phyloP scores from a whole-genome alignment of 1,284 basidiomycete species.

The Fomitopsis palustris region DNA sequence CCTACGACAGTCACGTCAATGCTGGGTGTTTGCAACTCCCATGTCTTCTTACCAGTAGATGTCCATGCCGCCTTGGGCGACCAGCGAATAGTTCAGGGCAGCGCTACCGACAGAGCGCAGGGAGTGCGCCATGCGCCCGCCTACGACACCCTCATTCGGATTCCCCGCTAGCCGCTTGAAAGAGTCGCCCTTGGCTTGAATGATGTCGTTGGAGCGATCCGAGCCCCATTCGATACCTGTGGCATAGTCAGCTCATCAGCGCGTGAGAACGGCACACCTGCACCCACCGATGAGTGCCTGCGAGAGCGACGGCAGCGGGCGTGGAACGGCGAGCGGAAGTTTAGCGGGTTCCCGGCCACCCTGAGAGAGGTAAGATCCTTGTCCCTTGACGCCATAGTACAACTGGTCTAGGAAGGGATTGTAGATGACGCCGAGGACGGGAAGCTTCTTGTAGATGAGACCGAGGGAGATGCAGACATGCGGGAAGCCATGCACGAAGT shows the following conservation, averaged over 20 bases:
- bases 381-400: constrained; percentile 78
- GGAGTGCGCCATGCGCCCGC: constrained; percentile 87
- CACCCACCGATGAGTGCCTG: constrained; percentile 72
- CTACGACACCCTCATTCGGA: constrained; percentile 54
- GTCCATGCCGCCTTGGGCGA: constrained; percentile 83
- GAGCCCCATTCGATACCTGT: constrained; percentile 90
- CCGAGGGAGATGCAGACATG: constrained; percentile 91
- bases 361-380: constrained; percentile 75
- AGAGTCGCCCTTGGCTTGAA: constrained; percentile 65
- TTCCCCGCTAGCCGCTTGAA: constrained; percentile 82
- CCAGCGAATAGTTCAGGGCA: constrained; percentile 80
- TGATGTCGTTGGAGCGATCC: constrained; percentile 60
- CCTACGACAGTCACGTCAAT: constrained; percentile 39
- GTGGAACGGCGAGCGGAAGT: constrained; percentile 66
- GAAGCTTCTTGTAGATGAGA: constrained; percentile 76
- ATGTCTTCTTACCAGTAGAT: constrained; percentile 59
- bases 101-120: constrained; percentile 83
- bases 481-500: constrained; percentile 92
- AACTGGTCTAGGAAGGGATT: constrained; percentile 90
- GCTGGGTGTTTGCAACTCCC: not conserved
- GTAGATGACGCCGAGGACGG: constrained; percentile 88
- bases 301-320: constrained; percentile 70
- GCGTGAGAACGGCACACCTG: not conserved
- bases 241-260: not conserved
- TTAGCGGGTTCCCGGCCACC: constrained; percentile 40